A percentile compares a stretch with the other conserved stretches of the same genome.
phyloP scores from a whole-genome alignment of 208 protist genomes.

The Sergeia podlipaevii region DNA sequence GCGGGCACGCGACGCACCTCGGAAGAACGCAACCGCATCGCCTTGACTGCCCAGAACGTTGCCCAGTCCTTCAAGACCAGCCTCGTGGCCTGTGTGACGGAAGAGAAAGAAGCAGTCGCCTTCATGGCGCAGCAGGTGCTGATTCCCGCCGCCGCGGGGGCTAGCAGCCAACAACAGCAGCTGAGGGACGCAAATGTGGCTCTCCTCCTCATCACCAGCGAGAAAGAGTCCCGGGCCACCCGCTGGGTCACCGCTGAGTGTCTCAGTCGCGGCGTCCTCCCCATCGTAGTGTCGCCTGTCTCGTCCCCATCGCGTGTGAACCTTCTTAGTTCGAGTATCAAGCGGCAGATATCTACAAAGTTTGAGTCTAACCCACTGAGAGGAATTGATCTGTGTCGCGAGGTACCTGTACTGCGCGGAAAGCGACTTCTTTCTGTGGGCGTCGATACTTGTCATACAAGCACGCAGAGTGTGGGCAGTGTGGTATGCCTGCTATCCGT shows the following conservation, averaged over 20 bases:
- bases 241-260: conserved; percentile 81
- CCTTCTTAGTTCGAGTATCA: conserved; percentile 33
- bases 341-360: conserved; percentile 37
- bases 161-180: neutral
- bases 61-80: conserved; percentile 50
- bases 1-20: conserved; percentile 30
- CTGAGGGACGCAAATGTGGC: conserved; percentile 54
- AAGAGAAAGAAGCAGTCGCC: conserved; percentile 53
- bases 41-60: conserved; percentile 45
- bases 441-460: conserved; percentile 86
- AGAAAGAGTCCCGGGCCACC: conserved; percentile 46
- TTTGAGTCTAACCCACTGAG: conserved; percentile 74
- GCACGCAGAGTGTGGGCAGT: conserved; percentile 48
- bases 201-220: conserved; percentile 56
- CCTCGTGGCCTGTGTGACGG: conserved; percentile 26
- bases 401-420: conserved; percentile 56
- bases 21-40: conserved; percentile 34
- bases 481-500: conserved; percentile 71
- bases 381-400: conserved; percentile 48
- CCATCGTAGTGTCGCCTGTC: conserved; percentile 38
- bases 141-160: neutral
- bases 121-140: conserved; percentile 55
- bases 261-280: conserved; percentile 70
- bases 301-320: conserved; percentile 21
- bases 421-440: conserved; percentile 71